Base-by-base conservation (phyloP, 1,284 basidiomycete genomes). In the Moesziomyces sp. region DNA sequence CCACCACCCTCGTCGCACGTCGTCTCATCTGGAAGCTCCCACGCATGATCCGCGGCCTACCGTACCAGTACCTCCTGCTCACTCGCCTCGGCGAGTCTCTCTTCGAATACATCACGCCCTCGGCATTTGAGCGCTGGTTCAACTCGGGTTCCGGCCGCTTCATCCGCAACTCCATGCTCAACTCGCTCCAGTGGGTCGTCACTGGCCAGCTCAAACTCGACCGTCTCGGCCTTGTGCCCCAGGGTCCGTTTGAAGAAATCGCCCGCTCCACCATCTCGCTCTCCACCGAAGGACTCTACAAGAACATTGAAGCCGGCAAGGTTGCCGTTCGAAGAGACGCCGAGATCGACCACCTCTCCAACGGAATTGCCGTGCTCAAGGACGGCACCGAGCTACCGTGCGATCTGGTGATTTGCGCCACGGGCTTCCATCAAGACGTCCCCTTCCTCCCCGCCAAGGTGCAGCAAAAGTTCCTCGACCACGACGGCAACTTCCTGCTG, bases 21-120 rank as follows among this genome's bases (percentile, higher is more conserved):
- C 58, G 78, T 18, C 53, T 80, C 18, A 79, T 79, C 42, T 79
- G 78, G 78, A 80, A 80, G 57, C 44, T 80, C 24, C 78, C 78
- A 3, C 56, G 77, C 30, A 54, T 63, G 54, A 65, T 73, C 26
- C 63, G 64, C 13, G 76, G 76, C 26, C 57, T 80, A 3, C 70
- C 68, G 3, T 80, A 80, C 51, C 78, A 80, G 45, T 80, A 62
- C 47, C 58, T 80, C 14, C 53, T 80, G 16, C 52, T 80, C 11
- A 79, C 78, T 2, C 43, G 79, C 8, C 24, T 80, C 5, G 79
- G 79, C 3, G 79, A 80, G 49, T 55, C 62, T 3, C 54, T 80
- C 5, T 80, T 80, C 55, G 64, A 72, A 21, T 80, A 80, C 56
- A 76, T 80, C 43, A 57, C 69, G 0, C 78, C 78, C 1, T 56